Evolutionary conservation across 805 yeast genomes (phyloP).

Genomic region (Saccharomycopsis capsularis): DNA sequence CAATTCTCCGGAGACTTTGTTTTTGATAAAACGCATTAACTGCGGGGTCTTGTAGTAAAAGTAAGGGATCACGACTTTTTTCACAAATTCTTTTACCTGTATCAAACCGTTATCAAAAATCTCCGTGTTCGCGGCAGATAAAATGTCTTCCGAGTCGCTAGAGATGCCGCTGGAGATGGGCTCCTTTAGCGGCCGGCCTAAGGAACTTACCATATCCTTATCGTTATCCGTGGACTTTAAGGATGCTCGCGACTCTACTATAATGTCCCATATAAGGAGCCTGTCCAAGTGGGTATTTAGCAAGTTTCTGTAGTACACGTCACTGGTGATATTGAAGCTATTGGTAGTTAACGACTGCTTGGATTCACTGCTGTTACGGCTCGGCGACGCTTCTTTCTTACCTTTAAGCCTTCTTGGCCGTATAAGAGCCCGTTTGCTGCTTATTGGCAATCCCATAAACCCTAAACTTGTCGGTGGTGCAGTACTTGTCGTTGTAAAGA

Average conservation of each 20-base stretch:
- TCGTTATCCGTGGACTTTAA: neutral
- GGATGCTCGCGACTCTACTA: slow-evolving; percentile 8
- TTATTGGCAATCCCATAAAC: neutral
- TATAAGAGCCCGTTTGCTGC: neutral
- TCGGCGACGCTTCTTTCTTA: neutral
- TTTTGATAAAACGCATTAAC: slow-evolving; percentile 9
- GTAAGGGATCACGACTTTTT: slow-evolving; percentile 15
- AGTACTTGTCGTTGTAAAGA: neutral
- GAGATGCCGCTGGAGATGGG: no score
- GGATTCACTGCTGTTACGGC: neutral
- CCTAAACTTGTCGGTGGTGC: neutral
- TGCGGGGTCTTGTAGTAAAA: slow-evolving; percentile 18
- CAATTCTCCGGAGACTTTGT: slow-evolving; percentile 16
- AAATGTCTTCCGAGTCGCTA: neutral
- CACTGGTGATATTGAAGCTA: neutral
- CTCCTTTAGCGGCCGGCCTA: neutral
- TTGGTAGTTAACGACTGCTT: no score
- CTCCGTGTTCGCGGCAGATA: neutral
- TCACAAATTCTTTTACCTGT: slow-evolving; percentile 6
- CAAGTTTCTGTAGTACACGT: slow-evolving; percentile 8
- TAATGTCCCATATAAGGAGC: slow-evolving; percentile 20
- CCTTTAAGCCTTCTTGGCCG: neutral
- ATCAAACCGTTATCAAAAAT: slow-evolving; percentile 11
- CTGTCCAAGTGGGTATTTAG: slow-evolving; percentile 17
- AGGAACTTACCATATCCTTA: neutral